Evolutionary conservation across 306 rosid species (phyloP).

Genomic region (Macrotyloma uniflorum): DNA sequence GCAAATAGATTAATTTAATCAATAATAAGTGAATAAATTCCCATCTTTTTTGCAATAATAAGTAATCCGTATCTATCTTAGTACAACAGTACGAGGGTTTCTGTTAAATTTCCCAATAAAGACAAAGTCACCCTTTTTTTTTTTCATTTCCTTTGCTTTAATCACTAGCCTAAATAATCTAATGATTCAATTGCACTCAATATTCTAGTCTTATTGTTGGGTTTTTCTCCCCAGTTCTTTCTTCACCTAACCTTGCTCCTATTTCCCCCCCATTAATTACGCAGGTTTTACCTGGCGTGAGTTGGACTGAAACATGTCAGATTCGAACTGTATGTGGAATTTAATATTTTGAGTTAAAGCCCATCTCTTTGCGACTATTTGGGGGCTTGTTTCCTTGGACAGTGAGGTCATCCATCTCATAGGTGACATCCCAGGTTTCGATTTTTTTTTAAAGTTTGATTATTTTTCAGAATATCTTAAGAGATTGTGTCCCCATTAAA

Average conservation of each 20-base stretch:
- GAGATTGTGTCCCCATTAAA: slow-evolving; percentile 9
- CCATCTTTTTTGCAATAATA: not conserved
- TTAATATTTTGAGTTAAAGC: slow-evolving; percentile 33
- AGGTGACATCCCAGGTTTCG: slow-evolving; percentile 29
- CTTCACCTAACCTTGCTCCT: slow-evolving; percentile 49
- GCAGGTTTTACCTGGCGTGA: slow-evolving; percentile 30
- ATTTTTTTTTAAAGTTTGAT: not conserved
- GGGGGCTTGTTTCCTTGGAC: slow-evolving; percentile 23
- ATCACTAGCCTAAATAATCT: slow-evolving; percentile 10
- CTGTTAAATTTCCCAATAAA: slow-evolving; percentile 9
- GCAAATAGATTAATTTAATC: not conserved
- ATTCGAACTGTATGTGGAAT: slow-evolving; percentile 25
- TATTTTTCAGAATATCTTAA: slow-evolving; percentile 8
- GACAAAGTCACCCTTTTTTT: slow-evolving; percentile 32
- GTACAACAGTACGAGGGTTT: not conserved
- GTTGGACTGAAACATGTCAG: slow-evolving; percentile 38
- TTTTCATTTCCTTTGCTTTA: slow-evolving; percentile 29
- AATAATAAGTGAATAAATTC: not conserved
- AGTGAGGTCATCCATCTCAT: slow-evolving; percentile 33
- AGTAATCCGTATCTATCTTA: not conserved
- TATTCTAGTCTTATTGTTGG: slow-evolving; percentile 20
- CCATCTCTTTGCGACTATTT: slow-evolving; percentile 34
- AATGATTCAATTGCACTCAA: slow-evolving; percentile 41
- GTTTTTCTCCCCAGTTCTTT: slow-evolving; percentile 9
- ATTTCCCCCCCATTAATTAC: slow-evolving; percentile 7